Conservation (phyloP, 2,329 filamentous ascomycete genomes). For the Colletotrichum sublineola region DNA sequence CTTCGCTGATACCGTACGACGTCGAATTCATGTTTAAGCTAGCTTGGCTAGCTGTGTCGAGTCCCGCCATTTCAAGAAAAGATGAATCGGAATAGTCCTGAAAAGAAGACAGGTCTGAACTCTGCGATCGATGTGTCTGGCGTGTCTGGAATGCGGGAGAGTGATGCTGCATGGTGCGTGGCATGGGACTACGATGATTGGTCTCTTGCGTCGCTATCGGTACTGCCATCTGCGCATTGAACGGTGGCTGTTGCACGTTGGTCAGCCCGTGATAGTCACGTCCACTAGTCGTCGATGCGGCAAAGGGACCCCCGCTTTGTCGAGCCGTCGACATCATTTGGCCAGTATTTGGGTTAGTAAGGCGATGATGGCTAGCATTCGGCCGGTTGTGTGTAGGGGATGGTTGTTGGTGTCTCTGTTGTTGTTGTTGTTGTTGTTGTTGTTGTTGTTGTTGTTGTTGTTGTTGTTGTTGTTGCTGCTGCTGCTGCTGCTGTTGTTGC, state of each 20-base stretch:
- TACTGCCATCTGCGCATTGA: conserved; percentile 5
- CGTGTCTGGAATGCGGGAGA: conserved; percentile 22
- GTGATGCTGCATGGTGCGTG: conserved; percentile 17
- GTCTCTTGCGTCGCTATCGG: background rate
- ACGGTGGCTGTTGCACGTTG: conserved; percentile 20
- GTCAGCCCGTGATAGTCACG: conserved; percentile 11
- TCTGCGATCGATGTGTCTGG: conserved; percentile 5
- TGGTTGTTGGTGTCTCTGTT: background rate
- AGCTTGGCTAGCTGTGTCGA: conserved; percentile 28
- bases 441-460: conserved; percentile 43
- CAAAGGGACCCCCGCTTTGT: conserved; percentile 8
- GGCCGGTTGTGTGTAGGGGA: conserved; percentile 5
- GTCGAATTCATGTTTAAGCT: conserved; percentile 14
- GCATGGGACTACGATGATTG: background rate
- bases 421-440: background rate
- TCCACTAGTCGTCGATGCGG: conserved; percentile 5
- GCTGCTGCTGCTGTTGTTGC: conserved; percentile 18
- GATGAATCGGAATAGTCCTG: conserved; percentile 32
- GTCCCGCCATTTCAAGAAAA: conserved; percentile 31
- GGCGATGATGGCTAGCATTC: conserved; percentile 38
- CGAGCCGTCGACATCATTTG: conserved; percentile 3
- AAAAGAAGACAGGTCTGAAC: conserved; percentile 20
- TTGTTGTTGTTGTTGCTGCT: conserved; percentile 9
- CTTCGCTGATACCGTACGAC: conserved; percentile 17
- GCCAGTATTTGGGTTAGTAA: conserved; percentile 10